phyloP scores from a whole-genome alignment of 2,329 filamentous ascomycete genomes.

The Fusarium chuoi region DNA sequence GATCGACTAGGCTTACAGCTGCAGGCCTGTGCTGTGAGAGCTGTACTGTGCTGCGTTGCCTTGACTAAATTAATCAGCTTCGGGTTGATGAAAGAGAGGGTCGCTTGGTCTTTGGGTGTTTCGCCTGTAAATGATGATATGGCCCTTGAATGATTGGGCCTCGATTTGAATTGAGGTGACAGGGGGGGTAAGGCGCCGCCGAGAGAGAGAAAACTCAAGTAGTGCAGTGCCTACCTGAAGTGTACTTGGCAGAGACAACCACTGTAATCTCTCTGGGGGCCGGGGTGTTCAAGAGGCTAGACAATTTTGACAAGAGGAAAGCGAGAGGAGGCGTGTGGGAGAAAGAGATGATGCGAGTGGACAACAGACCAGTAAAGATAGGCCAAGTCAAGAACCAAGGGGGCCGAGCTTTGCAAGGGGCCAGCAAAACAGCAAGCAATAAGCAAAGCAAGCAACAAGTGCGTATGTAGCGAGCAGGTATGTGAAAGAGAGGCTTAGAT shows the following conservation, averaged over 20 bases:
- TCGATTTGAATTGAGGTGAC: conserved; percentile 25
- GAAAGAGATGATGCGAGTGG: conserved; percentile 32
- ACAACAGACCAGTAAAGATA: conserved; percentile 23
- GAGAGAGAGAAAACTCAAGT: conserved; percentile 25
- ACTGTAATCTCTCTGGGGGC: conserved; percentile 35
- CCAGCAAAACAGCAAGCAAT: conserved; percentile 15
- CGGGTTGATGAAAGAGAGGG: conserved; percentile 35
- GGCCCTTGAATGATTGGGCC: conserved; percentile 35
- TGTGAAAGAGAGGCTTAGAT: conserved; percentile 27
- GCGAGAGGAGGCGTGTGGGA: conserved; percentile 34
- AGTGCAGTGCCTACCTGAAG: conserved; percentile 35
- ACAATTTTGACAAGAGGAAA: conserved; percentile 27
- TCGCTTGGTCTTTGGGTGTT: conserved; percentile 23
- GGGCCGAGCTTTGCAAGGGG: conserved; percentile 33
- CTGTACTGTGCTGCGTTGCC: conserved; percentile 19
- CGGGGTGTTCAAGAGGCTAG: conserved; percentile 27
- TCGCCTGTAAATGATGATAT: conserved; percentile 39
- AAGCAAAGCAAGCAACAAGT: conserved; percentile 4
- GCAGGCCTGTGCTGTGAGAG: not conserved
- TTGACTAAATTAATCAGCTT: conserved; percentile 40
- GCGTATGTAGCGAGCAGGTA: conserved; percentile 20
- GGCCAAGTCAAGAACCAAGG: conserved; percentile 24
- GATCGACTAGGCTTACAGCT: not conserved
- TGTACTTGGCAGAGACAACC: conserved; percentile 33
- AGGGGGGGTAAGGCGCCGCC: conserved; percentile 36